Evolutionary conservation across 169 alveolate genomes (phyloP).

Genomic region (Plasmodium coatneyi): DNA sequence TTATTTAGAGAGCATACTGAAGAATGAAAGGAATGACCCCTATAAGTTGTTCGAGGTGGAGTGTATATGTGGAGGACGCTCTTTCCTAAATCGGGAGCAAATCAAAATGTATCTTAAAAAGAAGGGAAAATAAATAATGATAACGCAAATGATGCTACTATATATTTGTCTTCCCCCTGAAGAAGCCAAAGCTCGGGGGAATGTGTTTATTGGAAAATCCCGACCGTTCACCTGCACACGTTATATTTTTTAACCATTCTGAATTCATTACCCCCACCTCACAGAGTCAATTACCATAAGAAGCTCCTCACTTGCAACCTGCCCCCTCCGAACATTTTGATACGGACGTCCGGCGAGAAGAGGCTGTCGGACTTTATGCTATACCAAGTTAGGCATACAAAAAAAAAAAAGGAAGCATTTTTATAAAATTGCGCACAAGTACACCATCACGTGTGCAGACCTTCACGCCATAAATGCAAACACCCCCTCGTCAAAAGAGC

Average conservation of each 20-base stretch:
- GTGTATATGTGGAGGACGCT: conserved; percentile 25
- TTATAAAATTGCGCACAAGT: not conserved
- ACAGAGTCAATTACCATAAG: conserved; percentile 69
- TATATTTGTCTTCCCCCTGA: not conserved
- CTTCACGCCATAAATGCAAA: not conserved
- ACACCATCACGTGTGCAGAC: not conserved
- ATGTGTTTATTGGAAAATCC: not conserved
- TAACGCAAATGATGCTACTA: not conserved
- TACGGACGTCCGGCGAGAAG: conserved; percentile 92
- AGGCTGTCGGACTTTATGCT: conserved; percentile 91
- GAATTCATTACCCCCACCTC: not conserved
- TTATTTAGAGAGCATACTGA: not conserved
- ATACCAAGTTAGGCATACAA: conserved; percentile 83
- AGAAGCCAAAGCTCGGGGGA: not conserved
- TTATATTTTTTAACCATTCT: not conserved
- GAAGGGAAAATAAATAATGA: not conserved
- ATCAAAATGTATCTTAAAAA: conserved; percentile 17
- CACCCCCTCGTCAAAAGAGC: not conserved
- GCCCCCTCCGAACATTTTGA: conserved; percentile 89
- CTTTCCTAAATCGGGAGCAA: conserved; percentile 23
- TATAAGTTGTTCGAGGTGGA: conserved; percentile 3
- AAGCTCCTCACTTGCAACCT: conserved; percentile 79
- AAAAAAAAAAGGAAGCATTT: not conserved
- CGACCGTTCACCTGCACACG: not conserved
- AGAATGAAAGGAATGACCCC: not conserved